These are phyloP conservation scores for Metarhizium humberi DNA, from an alignment of 2,329 filamentous ascomycete genomes.

Conservation along the genomic window DNA sequence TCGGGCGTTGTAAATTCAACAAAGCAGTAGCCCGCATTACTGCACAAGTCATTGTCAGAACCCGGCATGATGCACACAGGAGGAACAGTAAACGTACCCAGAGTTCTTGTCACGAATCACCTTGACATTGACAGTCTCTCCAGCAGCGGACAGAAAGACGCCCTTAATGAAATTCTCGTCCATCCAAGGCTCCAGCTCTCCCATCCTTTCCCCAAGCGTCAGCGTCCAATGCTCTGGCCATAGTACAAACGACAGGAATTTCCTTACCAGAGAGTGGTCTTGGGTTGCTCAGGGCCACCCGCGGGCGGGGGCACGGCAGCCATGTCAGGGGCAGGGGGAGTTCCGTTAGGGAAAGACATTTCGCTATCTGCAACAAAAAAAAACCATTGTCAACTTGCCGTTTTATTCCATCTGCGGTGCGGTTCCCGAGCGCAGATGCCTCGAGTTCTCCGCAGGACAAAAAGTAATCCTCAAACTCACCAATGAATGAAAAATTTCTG, in stretches of 20 bases:
- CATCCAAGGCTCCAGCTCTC: conserved; percentile 97
- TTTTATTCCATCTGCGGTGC: conserved; percentile 2
- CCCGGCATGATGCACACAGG: background rate
- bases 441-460: background rate
- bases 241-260: too few species aligned
- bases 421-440: background rate
- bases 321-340: conserved; percentile 29
- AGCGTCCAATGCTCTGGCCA: conserved; percentile 4
- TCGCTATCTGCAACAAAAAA: conserved; percentile 11
- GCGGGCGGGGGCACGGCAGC: conserved; percentile 22
- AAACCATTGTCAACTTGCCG: conserved; percentile 13
- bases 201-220: conserved; percentile 62
- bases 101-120: conserved; percentile 99
- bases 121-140: conserved; percentile 95
- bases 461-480: background rate
- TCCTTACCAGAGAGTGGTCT: conserved; percentile 47
- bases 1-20: conserved; percentile 82
- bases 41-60: conserved; percentile 25
- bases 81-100: conserved; percentile 50
- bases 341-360: conserved; percentile 30
- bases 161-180: conserved; percentile 98
- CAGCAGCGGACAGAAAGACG: conserved; percentile 79
- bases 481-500: background rate
- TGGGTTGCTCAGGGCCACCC: conserved; percentile 36
- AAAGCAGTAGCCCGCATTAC: conserved; percentile 97